Conservation (phyloP, 352 stramenopile genomes). For the Globisporangium megalacanthum region DNA sequence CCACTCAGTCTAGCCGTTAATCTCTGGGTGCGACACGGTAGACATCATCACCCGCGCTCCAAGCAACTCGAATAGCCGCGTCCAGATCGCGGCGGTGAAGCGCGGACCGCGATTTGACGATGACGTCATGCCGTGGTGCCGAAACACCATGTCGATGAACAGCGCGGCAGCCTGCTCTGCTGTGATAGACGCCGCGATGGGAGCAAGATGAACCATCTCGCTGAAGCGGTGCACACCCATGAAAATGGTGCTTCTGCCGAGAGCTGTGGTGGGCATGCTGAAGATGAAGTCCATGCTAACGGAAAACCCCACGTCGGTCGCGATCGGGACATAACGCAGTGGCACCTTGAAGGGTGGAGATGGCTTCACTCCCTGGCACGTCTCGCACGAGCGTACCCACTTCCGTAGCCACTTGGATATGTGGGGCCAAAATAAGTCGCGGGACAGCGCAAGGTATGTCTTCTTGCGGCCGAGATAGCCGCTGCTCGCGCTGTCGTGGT, state of each 20-base stretch:
- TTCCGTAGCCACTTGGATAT: neutral
- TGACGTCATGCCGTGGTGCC: constrained; percentile 13
- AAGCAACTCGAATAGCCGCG: neutral
- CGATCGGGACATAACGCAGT: neutral
- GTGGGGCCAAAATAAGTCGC: no score
- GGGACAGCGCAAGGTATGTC: neutral
- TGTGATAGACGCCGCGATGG: constrained; percentile 5
- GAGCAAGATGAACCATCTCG: constrained; percentile 22
- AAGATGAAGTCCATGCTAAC: constrained; percentile 10
- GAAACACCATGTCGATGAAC: constrained; percentile 27
- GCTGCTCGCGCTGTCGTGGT: neutral
- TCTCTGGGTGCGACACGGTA: constrained; percentile 9
- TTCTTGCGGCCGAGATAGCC: neutral
- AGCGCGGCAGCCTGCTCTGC: constrained; percentile 13
- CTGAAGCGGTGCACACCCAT: constrained; percentile 25
- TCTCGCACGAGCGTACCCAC: neutral
- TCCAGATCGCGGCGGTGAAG: constrained; percentile 5
- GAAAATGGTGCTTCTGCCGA: constrained; percentile 11
- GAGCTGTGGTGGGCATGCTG: neutral
- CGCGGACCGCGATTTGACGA: constrained; percentile 9
- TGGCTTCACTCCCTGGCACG: neutral
- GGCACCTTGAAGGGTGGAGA: neutral
- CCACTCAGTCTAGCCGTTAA: constrained; percentile 10
- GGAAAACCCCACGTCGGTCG: neutral
- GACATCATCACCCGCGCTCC: constrained; percentile 3